Evolutionary conservation across 495 filamentous ascomycete genomes (phyloP), one percentile per base, ranked within the genome.

Genomic region (Ascobolus immersus): DNA sequence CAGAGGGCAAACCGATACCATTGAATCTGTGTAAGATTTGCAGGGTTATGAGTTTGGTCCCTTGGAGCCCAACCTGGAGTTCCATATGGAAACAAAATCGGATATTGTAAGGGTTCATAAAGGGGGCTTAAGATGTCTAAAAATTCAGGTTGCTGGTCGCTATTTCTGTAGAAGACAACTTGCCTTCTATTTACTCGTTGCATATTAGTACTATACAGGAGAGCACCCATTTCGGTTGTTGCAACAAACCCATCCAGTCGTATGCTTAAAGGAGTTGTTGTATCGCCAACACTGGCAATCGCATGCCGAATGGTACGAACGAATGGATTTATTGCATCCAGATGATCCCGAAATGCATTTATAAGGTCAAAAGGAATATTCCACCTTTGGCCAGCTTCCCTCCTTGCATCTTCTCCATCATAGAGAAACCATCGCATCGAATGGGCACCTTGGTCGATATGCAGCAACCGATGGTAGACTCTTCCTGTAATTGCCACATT

Each of bases 371-470:
- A 3, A 9, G 33, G 4, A 13, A 40, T 21, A n/a, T n/a, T n/a
- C n/a, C n/a, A n/a, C 7, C 10, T 17, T 7, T 4, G 15, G 18
- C 33, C n/a, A 18, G 30, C 2, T 10, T 14, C 21, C 8, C 20
- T 23, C 1, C 19, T 2, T 17, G 21, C 17, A 20, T 32, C 28
- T 14, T 25, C 14, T 21, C 36, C 38, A 40, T 40, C 26, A 5
- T 39, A 26, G 4, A 32, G 15, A 22, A 40, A 36, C 33, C 25
- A 40, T 20, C 21, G 27, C 9, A 36, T 24, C 5, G 33, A 40
- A 21, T 40, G 38, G 13, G 27, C 28, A 11, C 28, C 21, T 27
- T 36, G 2, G 3, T 8, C 36, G 8, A 25, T 17, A 36, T 40
- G 17, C 4, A 35, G 7, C 9, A 40, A 13, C 20, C 33, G 33